Percentiles rank a stretch among this genome's conserved stretches.
Conservation (phyloP, 768 basidiomycete genomes). For the Lentinula lateritia region DNA sequence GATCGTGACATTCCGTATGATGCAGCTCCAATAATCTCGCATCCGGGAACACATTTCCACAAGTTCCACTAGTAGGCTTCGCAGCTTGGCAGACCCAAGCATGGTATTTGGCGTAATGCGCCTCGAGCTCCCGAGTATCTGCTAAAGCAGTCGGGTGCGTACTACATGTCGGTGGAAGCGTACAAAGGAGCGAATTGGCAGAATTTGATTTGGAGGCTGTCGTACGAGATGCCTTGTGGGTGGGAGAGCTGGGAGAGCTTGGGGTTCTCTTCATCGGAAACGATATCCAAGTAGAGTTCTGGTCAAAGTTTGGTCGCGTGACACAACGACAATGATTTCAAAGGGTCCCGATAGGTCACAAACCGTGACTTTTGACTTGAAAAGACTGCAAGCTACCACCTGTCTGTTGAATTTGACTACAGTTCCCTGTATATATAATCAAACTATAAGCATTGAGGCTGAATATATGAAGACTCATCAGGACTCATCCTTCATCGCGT, state of each 20-base stretch:
- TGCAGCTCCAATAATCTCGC: constrained; percentile 75
- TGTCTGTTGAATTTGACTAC: too few species aligned
- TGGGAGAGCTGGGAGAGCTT: not conserved
- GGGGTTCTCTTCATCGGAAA: not conserved
- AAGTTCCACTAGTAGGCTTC: constrained; percentile 26
- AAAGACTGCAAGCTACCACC: too few species aligned
- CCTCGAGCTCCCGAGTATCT: constrained; percentile 65
- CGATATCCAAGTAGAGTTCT: not conserved
- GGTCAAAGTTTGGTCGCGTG: too few species aligned
- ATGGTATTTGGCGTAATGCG: constrained; percentile 80
- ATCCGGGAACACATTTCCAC: constrained; percentile 84
- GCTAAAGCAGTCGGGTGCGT: constrained; percentile 58
- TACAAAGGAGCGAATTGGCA: constrained; percentile 53
- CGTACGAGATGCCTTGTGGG: not conserved
- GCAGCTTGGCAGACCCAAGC: constrained; percentile 73
- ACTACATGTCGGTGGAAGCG: constrained; percentile 80
- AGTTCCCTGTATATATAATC: too few species aligned
- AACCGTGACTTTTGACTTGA: too few species aligned
- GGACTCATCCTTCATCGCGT: too few species aligned
- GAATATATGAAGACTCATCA: too few species aligned
- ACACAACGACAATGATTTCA: too few species aligned
- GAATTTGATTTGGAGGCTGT: constrained; percentile 8
- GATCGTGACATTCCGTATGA: constrained; percentile 86
- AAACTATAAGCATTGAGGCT: too few species aligned
- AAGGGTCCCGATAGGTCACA: too few species aligned